Percentiles rank a stretch among this genome's conserved stretches.
phyloP scores from a whole-genome alignment of 2,329 filamentous ascomycete genomes.

The Rhynchosporium agropyri region DNA sequence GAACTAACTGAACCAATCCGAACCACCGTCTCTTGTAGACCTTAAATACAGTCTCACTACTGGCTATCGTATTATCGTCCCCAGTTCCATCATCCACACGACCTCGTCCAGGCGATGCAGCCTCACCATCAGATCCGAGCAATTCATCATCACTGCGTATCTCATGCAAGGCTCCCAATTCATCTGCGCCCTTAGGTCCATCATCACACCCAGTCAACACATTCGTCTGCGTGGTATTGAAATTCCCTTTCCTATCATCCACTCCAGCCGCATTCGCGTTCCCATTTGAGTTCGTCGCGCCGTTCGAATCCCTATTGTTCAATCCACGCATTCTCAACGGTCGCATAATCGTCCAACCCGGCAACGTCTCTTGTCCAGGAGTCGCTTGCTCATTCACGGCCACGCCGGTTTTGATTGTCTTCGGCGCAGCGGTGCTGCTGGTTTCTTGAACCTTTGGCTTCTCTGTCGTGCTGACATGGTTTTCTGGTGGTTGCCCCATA shows the following conservation, averaged over 20 bases:
- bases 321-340: constrained; percentile 32
- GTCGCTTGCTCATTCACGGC: constrained; percentile 19
- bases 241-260: constrained; percentile 21
- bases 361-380: constrained; percentile 22
- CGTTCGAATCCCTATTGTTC: constrained; percentile 21
- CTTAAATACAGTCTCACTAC: constrained; percentile 44
- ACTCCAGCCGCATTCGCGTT: constrained; percentile 17
- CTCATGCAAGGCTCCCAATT: constrained; percentile 35
- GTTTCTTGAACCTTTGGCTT: constrained; percentile 19
- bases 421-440: constrained; percentile 9
- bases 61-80: constrained; percentile 13
- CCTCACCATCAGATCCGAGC: constrained; percentile 31
- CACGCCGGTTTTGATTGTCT: constrained; percentile 13
- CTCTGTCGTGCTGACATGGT: constrained; percentile 15
- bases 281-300: constrained; percentile 8
- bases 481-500: constrained; percentile 13
- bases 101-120: constrained; percentile 9
- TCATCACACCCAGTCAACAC: constrained; percentile 25
- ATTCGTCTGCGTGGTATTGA: constrained; percentile 30
- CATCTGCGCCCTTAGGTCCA: constrained; percentile 22
- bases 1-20: constrained; percentile 77
- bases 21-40: constrained; percentile 90
- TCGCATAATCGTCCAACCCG: constrained; percentile 37
- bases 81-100: constrained; percentile 14
- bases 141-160: constrained; percentile 41